Base-by-base conservation (phyloP, 169 alveolate species). In the Eimeria necatrix region DNA sequence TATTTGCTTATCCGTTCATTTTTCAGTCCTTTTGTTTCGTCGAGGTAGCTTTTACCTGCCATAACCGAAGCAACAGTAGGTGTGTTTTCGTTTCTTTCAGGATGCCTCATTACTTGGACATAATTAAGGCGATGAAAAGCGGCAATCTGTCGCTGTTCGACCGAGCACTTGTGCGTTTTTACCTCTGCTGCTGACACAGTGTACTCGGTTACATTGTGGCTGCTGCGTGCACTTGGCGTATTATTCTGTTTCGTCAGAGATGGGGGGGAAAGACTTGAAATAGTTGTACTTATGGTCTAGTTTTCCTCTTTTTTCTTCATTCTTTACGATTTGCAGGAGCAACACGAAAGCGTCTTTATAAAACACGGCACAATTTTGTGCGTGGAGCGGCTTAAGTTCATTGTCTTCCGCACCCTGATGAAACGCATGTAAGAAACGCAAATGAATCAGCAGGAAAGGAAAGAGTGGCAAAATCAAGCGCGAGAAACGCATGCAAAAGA, bases 361-460 rank as follows among this genome's bases (percentile, higher is more conserved):
- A 48, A 78, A 53, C 98, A 97, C 94, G 98, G 98, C 9, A 97
- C 98, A 2, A 96, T 97, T 51, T 96, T 97, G 41, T 97, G 98
- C 32, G 97, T 97, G 61, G 98, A 97, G 73, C 92, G 95, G 93
- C 96, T 97, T 78, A 97, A 97, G 76, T 97, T 96, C 94, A 94
- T 97, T 71, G 97, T 97, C 4, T 96, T 96, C 84, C 84, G 98
- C 74, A 97, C 98, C 22, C 88, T 97, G 71, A 97, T 97, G 96
- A 97, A 91, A 93, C 95, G 97, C 8, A 96, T 96, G 96, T 96
- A 86, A 94, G 97, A 32, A 32, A 32, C 41, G 2, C 41, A 32
- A 32, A 32, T 32, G 41, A 32, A 32, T 2, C 41, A 32, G 2
- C 41, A 32, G 2, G 41, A 32, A 32, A 32, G 41, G 41, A 32